Evolutionary conservation across 495 filamentous ascomycete species (phyloP).

Genomic region (Mytilinidion resinicola): DNA sequence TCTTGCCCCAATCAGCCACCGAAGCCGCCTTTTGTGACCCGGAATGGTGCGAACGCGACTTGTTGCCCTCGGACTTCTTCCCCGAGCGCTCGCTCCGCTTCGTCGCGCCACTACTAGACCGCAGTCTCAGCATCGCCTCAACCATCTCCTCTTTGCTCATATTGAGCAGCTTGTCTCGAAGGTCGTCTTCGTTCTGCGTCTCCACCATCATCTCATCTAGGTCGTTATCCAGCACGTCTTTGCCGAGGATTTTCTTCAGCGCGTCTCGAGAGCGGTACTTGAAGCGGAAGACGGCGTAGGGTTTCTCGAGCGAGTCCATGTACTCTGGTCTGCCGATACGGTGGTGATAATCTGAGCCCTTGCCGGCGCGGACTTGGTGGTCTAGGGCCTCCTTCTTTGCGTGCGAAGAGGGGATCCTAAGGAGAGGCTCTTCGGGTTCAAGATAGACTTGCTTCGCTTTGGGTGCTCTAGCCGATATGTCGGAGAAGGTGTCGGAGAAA

Average conservation of each 20-base stretch:
- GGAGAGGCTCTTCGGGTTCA: slow-evolving; percentile 13
- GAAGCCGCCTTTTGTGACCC: no score
- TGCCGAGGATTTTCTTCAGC: slow-evolving; percentile 5
- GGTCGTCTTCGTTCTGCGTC: background rate
- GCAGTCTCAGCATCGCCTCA: slow-evolving; percentile 20
- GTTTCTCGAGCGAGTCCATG: slow-evolving; percentile 37
- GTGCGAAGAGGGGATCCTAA: background rate
- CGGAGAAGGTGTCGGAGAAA: no score
- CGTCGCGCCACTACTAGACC: no score
- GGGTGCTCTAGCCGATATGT: no score
- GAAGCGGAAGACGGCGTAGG: slow-evolving; percentile 47
- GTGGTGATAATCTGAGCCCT: slow-evolving; percentile 36
- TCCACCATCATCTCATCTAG: background rate
- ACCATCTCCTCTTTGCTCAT: slow-evolving; percentile 30
- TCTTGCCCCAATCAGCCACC: no score
- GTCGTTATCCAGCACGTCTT: slow-evolving; percentile 3
- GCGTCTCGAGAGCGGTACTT: slow-evolving; percentile 38
- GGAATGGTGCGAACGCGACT: no score
- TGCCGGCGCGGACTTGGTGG: slow-evolving; percentile 37
- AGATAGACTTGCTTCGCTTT: background rate
- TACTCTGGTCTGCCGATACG: slow-evolving; percentile 34
- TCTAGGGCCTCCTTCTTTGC: slow-evolving; percentile 16
- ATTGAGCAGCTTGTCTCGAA: slow-evolving; percentile 10
- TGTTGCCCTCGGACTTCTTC: no score
- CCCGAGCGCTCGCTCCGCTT: no score